Conservation (phyloP, 148 eudicot species). For the Rhododendron williamsianum region DNA sequence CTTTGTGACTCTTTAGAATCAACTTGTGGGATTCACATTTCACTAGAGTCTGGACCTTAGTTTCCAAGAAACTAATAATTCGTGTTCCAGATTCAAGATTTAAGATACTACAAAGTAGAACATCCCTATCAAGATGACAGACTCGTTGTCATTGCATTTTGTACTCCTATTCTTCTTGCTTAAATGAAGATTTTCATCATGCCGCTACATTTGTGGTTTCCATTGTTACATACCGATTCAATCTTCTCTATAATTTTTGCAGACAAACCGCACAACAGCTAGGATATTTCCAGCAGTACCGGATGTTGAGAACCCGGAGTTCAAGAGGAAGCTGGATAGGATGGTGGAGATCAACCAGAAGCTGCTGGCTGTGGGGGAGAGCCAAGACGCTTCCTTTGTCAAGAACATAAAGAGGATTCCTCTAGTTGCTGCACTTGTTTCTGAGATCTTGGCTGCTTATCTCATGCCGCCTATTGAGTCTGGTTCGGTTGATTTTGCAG, state of each 20-base stretch:
- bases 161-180: background rate
- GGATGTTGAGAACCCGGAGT: constrained; percentile 98
- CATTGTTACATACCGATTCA: background rate
- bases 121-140: background rate
- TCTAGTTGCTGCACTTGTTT: constrained; percentile 68
- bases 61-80: background rate
- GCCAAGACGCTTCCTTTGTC: constrained; percentile 55
- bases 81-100: background rate
- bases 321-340: constrained; percentile 87
- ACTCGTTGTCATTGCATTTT: background rate
- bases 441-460: constrained; percentile 85
- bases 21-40: background rate
- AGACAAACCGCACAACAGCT: constrained; percentile 99
- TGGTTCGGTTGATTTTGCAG: constrained; percentile 93
- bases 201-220: background rate
- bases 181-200: background rate
- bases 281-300: constrained; percentile 97
- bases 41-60: background rate
- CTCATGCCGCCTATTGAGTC: constrained; percentile 97
- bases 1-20: background rate
- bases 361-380: constrained; percentile 54
- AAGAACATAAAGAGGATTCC: constrained; percentile 96
- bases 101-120: background rate
- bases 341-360: constrained; percentile 78
- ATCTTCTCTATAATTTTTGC: constrained; percentile 7